A percentile compares a stretch with the other conserved stretches of the same genome.
phyloP scores from a whole-genome alignment of 2,329 filamentous ascomycete genomes.

The Gnomoniopsis smithogilvyi region DNA sequence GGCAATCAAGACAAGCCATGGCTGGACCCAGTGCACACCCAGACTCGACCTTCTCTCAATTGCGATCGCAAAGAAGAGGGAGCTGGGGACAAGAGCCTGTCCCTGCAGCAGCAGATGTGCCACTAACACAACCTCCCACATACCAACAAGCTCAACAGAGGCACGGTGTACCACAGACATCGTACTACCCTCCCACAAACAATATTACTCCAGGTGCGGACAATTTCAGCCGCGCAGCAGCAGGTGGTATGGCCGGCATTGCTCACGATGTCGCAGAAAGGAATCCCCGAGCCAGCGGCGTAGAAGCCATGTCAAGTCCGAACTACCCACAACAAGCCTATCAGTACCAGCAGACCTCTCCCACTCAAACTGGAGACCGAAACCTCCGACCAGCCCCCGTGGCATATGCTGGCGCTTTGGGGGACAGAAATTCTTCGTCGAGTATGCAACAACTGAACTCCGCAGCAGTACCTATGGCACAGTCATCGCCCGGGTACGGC shows the following conservation, averaged over 20 bases:
- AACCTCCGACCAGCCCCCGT: conserved; percentile 22
- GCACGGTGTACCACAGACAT: conserved; percentile 22
- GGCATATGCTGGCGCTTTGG: conserved; percentile 19
- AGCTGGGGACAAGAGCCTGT: conserved; percentile 24
- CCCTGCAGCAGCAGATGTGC: conserved; percentile 14
- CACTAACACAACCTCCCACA: conserved; percentile 19
- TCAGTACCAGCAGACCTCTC: conserved; percentile 23
- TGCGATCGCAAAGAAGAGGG: conserved; percentile 32
- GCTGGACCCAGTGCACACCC: conserved; percentile 28
- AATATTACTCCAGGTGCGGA: conserved; percentile 61
- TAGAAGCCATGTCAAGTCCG: conserved; percentile 54
- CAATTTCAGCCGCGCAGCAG: conserved; percentile 61
- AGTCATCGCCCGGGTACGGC: conserved; percentile 33
- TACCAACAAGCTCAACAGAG: conserved; percentile 21
- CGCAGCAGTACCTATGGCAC: conserved; percentile 28
- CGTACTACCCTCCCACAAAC: conserved; percentile 28
- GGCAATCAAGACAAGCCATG: conserved; percentile 20
- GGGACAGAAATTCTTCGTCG: conserved; percentile 39
- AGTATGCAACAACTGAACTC: conserved; percentile 38
- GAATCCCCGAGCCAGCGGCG: conserved; percentile 61
- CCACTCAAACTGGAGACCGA: conserved; percentile 8
- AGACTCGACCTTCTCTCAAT: conserved; percentile 33
- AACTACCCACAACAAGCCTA: conserved; percentile 26
- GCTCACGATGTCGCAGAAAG: conserved; percentile 64
- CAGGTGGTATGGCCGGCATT: conserved; percentile 66